Evolutionary conservation across 148 eudicot genomes (phyloP).

Genomic region (Euryodendron excelsum): DNA sequence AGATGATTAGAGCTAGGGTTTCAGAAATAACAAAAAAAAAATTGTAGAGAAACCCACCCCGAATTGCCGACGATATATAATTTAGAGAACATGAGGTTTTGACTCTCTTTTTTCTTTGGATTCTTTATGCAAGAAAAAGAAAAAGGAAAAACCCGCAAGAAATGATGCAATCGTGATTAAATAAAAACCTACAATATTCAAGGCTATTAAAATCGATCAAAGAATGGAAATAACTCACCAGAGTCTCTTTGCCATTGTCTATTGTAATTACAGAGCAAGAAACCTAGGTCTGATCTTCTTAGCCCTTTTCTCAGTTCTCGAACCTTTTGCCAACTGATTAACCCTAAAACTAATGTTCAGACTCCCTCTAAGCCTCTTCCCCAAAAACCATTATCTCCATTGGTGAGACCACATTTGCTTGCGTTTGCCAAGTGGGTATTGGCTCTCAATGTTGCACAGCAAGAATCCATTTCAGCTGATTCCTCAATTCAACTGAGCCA

Average conservation of each 20-base stretch:
- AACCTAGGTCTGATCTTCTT: slow-evolving; percentile 49
- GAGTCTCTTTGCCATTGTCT: slow-evolving; percentile 55
- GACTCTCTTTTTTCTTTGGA: too few relatives aligned
- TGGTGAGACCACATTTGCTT: slow-evolving; percentile 16
- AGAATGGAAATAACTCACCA: slow-evolving; percentile 34
- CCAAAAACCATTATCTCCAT: slow-evolving; percentile 49
- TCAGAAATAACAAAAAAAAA: too few relatives aligned
- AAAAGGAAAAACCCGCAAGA: too few relatives aligned
- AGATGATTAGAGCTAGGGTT: too few relatives aligned
- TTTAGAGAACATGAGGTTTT: too few relatives aligned
- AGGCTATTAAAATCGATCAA: background rate
- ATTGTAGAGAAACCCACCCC: too few relatives aligned
- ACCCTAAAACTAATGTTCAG: slow-evolving; percentile 35
- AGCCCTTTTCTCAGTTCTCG: slow-evolving; percentile 33
- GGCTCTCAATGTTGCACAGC: slow-evolving; percentile 53
- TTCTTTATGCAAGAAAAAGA: too few relatives aligned
- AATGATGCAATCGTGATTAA: too few relatives aligned
- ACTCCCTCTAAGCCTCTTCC: slow-evolving; percentile 59
- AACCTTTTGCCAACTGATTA: slow-evolving; percentile 29
- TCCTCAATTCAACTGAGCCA: too few relatives aligned
- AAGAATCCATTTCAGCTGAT: slow-evolving; percentile 53
- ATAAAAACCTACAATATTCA: too few relatives aligned
- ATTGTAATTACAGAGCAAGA: slow-evolving; percentile 62
- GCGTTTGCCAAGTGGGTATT: slow-evolving; percentile 38
- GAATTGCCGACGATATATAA: too few relatives aligned